A percentile compares a stretch with the other conserved stretches of the same genome.
Conservation (phyloP, 192 early-diverging fungal species). For the Dissophora globulifera region DNA sequence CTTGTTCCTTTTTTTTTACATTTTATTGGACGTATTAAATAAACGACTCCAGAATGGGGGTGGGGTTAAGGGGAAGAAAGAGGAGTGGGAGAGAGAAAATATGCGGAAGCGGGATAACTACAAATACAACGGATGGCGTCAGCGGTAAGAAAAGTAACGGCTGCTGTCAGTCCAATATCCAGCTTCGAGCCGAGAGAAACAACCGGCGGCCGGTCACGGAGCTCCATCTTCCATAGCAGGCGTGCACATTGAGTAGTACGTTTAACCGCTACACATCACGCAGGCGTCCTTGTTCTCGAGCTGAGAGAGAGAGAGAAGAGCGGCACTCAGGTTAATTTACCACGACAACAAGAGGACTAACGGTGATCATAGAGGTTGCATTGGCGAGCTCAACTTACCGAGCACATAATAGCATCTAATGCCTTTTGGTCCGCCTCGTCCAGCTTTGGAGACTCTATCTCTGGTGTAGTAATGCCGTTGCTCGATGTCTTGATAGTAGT, state of each 20-base stretch:
- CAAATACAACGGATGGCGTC: constrained; percentile 6
- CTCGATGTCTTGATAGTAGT: constrained; percentile 19
- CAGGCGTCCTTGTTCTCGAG: constrained; percentile 93
- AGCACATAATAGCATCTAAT: constrained; percentile 79
- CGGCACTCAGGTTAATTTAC: too few species aligned
- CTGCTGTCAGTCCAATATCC: too few species aligned
- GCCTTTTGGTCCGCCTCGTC: constrained; percentile 58
- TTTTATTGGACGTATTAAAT: too few species aligned
- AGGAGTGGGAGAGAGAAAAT: not conserved
- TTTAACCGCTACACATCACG: constrained; percentile 87
- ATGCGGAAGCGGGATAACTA: not conserved
- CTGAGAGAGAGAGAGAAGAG: constrained; percentile 21
- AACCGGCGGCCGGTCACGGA: too few species aligned
- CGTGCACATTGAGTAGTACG: not conserved
- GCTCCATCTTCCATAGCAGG: too few species aligned
- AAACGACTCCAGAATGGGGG: too few species aligned
- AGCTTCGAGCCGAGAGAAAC: too few species aligned
- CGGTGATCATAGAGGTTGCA: too few species aligned
- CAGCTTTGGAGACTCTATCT: constrained; percentile 47
- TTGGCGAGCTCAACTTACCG: constrained; percentile 57
- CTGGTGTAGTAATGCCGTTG: constrained; percentile 51
- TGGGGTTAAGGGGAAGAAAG: too few species aligned
- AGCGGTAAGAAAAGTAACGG: not conserved
- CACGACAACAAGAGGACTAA: too few species aligned
- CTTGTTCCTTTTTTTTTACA: not conserved